Conservation (phyloP, 768 basidiomycete species). For the Hysterangium stoloniferum region DNA sequence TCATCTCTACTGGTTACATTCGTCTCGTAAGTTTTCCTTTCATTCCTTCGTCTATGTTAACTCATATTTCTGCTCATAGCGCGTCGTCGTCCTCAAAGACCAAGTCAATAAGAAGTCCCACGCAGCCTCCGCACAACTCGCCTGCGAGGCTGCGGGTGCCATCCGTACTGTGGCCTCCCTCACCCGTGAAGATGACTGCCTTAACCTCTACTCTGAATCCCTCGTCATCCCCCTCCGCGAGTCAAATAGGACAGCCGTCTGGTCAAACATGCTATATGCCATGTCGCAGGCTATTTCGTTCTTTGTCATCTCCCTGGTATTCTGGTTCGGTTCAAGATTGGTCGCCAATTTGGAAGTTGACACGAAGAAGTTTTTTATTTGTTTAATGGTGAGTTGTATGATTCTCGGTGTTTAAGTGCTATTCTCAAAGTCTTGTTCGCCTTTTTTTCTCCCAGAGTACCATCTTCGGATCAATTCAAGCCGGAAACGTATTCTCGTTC, state of each 20-base stretch:
- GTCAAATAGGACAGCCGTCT: conserved; percentile 57
- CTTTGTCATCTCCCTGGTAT: conserved; percentile 76
- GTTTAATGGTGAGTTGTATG: conserved; percentile 55
- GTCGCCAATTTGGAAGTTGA: conserved; percentile 46
- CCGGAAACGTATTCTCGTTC: conserved; percentile 71
- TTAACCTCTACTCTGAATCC: conserved; percentile 53
- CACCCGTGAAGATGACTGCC: conserved; percentile 79
- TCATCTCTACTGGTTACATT: conserved; percentile 75
- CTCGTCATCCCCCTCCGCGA: conserved; percentile 61
- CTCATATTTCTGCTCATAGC: conserved; percentile 26
- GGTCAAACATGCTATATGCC: conserved; percentile 59
- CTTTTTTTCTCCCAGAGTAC: conserved; percentile 39
- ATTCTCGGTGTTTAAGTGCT: background rate
- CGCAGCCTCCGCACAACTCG: conserved; percentile 75
- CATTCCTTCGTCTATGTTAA: background rate
- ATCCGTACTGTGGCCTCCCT: conserved; percentile 88
- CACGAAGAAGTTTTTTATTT: conserved; percentile 71
- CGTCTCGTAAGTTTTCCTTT: conserved; percentile 49
- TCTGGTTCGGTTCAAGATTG: conserved; percentile 67
- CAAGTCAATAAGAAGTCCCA: conserved; percentile 74
- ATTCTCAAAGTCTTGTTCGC: too few relatives aligned
- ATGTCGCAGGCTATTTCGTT: conserved; percentile 69
- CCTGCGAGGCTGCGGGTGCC: conserved; percentile 85
- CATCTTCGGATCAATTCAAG: conserved; percentile 77
- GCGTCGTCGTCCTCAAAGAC: conserved; percentile 85